A percentile compares a stretch with the other conserved stretches of the same genome.
Evolutionary conservation across 768 basidiomycete genomes (phyloP).

Genomic region (Leccinum barrowsii): DNA sequence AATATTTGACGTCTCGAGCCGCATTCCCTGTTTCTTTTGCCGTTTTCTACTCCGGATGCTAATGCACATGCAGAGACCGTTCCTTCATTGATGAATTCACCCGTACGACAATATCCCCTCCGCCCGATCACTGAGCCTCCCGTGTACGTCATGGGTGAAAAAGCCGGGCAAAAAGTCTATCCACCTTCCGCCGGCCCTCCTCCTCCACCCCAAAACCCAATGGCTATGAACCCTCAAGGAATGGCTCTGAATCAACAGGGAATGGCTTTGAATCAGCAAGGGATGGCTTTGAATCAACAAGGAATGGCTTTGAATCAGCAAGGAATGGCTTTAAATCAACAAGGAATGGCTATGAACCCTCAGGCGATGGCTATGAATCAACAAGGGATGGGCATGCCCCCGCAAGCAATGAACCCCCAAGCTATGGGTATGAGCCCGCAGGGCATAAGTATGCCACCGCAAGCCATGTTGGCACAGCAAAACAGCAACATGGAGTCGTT

Average conservation of each 20-base stretch:
- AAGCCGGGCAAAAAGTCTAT: constrained; percentile 64
- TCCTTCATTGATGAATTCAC: constrained; percentile 54
- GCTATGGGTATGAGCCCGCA: constrained; percentile 22
- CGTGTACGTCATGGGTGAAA: constrained; percentile 70
- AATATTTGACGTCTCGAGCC: neutral
- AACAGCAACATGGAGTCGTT: constrained; percentile 69
- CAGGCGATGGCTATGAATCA: constrained; percentile 25
- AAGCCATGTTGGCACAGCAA: constrained; percentile 71
- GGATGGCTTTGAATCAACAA: constrained; percentile 20
- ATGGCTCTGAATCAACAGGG: constrained; percentile 25
- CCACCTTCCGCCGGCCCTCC: constrained; percentile 30
- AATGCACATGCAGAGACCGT: constrained; percentile 47
- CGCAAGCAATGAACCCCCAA: constrained; percentile 26
- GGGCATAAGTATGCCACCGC: constrained; percentile 33
- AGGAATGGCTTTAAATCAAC: constrained; percentile 22
- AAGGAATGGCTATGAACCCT: constrained; percentile 24
- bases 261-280: constrained; percentile 16
- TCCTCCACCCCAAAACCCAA: constrained; percentile 30
- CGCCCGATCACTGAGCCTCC: constrained; percentile 61
- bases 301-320: constrained; percentile 23
- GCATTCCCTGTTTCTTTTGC: neutral
- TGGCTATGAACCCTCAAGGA: constrained; percentile 23
- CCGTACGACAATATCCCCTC: constrained; percentile 70
- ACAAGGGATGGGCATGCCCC: constrained; percentile 22
- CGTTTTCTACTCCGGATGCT: constrained; percentile 11